Evolutionary conservation across 2,329 filamentous ascomycete species (phyloP), one percentile per base, ranked within the genome.

Genomic region (Cercospora beticola): DNA sequence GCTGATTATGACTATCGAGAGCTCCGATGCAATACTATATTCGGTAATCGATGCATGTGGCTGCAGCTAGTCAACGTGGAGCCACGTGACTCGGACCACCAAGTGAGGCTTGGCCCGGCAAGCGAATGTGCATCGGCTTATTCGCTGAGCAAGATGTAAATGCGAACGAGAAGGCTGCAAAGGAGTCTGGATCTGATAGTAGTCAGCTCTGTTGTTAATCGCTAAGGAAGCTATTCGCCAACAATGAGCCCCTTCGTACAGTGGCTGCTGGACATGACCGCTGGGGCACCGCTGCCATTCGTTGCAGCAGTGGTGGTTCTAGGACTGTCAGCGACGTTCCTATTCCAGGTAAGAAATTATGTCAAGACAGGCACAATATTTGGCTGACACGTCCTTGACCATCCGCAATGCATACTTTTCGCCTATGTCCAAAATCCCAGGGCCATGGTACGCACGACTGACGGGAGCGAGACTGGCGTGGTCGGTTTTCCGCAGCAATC

Each of bases 381-480:
- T 43, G 36, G 16, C 36, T 43, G 36, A 43, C 36, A 3, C 36
- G 36, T 3, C 21, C 46, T 23, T 23, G 46, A 49, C 46, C 46
- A 18, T 49, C 46, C 46, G 46, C 46, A 49, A 49, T 23, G 46
- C 46, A 21, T 49, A 49, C 46, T 49, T 49, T 49, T 49, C 46
- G 21, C 66, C 70, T 12, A 46, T 68, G 16, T 65, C 66, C 68
- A 68, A 63, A 18, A 63, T 82, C 18, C 82, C 79, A 4, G 83
- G 80, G 5, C 82, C 80, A 0, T 81, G 76, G 36, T 60, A 81
- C 2, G 82, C 82, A 0, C 81, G 80, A 73, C 84, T 82, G 82
- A 2, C 79, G 85, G 0, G 82, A 82, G 0, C 77, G 77, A 33
- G 84, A 84, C 64, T 84, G 77, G 70, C 76, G 74, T 30, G 83